Percentiles rank a stretch among this genome's conserved stretches.
Conservation (phyloP, 352 stramenopile genomes). For the Phytophthora tentaculata region DNA sequence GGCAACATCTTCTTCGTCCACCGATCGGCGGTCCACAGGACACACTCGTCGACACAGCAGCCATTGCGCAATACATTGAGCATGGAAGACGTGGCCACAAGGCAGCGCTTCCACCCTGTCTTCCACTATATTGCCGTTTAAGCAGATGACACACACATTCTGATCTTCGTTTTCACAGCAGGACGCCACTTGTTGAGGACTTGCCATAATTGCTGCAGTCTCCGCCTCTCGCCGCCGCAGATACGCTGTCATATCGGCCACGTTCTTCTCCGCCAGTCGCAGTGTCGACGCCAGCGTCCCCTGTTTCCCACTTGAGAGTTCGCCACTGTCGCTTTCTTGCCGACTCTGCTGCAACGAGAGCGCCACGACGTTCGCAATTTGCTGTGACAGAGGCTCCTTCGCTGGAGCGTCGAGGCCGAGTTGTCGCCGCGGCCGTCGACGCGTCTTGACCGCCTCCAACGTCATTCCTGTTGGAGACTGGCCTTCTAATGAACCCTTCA, state of each 20-base stretch:
- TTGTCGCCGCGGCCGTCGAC: conserved; percentile 15
- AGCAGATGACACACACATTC: conserved; percentile 46
- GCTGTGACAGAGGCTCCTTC: conserved; percentile 25
- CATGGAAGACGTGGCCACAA: conserved; percentile 53
- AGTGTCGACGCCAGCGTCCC: conserved; percentile 34
- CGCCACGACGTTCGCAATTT: conserved; percentile 34
- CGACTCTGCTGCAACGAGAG: conserved; percentile 29
- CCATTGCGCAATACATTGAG: conserved; percentile 41
- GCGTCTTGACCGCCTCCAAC: conserved; percentile 5
- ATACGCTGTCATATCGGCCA: conserved; percentile 36
- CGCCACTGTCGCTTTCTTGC: background rate
- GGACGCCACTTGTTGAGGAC: background rate
- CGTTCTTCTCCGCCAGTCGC: conserved; percentile 35
- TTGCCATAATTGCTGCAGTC: conserved; percentile 4
- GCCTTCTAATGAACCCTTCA: conserved; percentile 14
- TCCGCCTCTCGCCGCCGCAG: conserved; percentile 12
- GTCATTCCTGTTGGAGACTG: conserved; percentile 5
- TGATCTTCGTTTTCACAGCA: background rate
- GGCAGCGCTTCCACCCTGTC: conserved; percentile 29
- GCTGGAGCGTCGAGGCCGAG: conserved; percentile 26
- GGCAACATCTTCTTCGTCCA: conserved; percentile 21
- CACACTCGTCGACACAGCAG: conserved; percentile 40
- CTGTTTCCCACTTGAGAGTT: conserved; percentile 7
- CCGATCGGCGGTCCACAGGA: conserved; percentile 39
- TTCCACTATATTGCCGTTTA: conserved; percentile 24